Base-by-base conservation (phyloP, 768 basidiomycete species). In the Hemileccinum impolitum region DNA sequence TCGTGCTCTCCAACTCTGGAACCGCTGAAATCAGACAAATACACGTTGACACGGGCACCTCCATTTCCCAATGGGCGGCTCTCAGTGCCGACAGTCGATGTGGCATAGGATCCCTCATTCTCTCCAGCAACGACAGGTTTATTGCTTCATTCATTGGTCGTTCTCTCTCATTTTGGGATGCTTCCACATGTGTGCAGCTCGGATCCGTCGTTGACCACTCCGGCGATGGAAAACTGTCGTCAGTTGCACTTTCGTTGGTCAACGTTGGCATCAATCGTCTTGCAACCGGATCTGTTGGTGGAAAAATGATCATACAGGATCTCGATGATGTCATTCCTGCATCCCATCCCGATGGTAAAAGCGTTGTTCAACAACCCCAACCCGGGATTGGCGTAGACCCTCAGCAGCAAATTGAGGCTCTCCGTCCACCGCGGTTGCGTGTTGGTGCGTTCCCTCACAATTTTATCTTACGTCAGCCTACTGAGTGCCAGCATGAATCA, bases 101-200 rank as follows among this genome's bases (percentile, higher is more conserved):
- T 30, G 8, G 28, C 28, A 30, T 3, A 23, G 23, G 28, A 12
- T 47, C 2, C 40, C 46, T 39, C 38, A 31, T 31, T 9, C 31
- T 47, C 1, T 38, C 46, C 8, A 31, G 46, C 10, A 32, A 40
- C 10, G 39, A 38, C 21, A 39, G 19, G 40, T 50, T 50, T 12
- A 38, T 54, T n/a, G 42, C 25, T 2, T n/a, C 48, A 4, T 54
- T 25, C 14, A 17, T 47, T 15, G 52, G 48, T 6, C 30, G 17
- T 8, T 18, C 19, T 19, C 19, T 56, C 17, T 56, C 52, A 3
- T n/a, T 56, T n/a, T 54, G 52, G 55, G 52, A 56, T 25, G 13
- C 55, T 12, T 54, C 48, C 10, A 56, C 48, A 9, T 28, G 43
- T 19, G 45, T 47, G 4, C 45, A 39, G 44, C 44, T 56, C 28